Base-by-base conservation (phyloP, 176 grass and related monocot genomes). In the Alopecurus myosuroides region DNA sequence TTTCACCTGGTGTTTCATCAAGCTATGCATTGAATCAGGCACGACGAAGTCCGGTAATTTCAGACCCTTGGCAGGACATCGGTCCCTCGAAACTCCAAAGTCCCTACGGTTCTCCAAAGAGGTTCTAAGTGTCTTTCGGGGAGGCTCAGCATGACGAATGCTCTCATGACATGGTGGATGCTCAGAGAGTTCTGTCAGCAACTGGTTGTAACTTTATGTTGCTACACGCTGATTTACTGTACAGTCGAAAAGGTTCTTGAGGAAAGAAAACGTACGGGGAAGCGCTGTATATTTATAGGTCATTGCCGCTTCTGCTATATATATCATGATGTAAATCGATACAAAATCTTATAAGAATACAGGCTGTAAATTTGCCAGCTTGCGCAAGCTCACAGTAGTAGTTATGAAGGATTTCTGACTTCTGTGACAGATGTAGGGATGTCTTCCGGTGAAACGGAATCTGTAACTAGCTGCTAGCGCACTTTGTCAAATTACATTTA, bases 31-130 rank as follows among this genome's bases (percentile, higher is more conserved):
- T 77, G 22, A 91, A 86, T 73, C 87, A 92, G 3, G 88, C 77
- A 61, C 92, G 88, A 66, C 83, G 86, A 44, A 63, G 64, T 55
- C 57, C 73, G 14, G 34, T 46, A 28, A 41, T 79, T 50, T 67
- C 82, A 70, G 93, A 95, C 77, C 77, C 73, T 70, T 88, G 87
- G 91, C 55, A 82, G 20, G 96, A 98, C 22, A 68, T 88, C 12
- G 34, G 80, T 5, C 88, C 91, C 35, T 46, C 84, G 41, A 94
- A 90, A 76, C 41, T 63, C 11, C 91, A 70, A 29, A 88, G 85
- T 34, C 87, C 93, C 4, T 95, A 92, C 6, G 86, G 68, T 77
- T 95, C 96, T 56, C 96, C 96, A 22, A 92, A 80, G 81, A 94
- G 93, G 86, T 80, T 86, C 73, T 94, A 70, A 90, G 56, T 7